Base-by-base conservation (phyloP, 192 early-diverging fungal genomes). In the Haplosporangium gracile region DNA sequence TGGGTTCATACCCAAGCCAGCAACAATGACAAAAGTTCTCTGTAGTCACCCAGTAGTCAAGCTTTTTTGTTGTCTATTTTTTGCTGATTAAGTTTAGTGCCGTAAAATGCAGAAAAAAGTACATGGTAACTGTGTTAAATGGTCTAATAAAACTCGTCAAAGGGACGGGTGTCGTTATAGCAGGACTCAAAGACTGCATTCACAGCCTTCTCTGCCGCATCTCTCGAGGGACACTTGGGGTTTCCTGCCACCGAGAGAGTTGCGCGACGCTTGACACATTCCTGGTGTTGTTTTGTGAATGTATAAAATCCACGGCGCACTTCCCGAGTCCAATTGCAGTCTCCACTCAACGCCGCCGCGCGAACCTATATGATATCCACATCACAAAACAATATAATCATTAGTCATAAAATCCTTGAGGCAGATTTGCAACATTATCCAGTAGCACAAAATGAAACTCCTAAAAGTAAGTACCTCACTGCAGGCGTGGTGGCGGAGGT, bases 161-260 rank as follows among this genome's bases (percentile, higher is more conserved):
- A 99, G 1, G 98, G 98, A 63, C 95, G 92, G n/a, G 97, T 99
- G 83, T 99, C 98, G 16, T 91, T 94, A 83, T 97, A 98, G 83
- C 98, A 99, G 72, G 93, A 94, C 40, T 96, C 91, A 90, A 97
- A 99, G 5, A 98, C 98, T 69, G 93, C 93, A 63, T 93, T 91
- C 34, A 99, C 96, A 0, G 96, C 97, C 42, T 93, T 94, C 87
- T 97, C 97, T 0, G 98, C 98, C 36, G 94, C 95, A 34, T 92
- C 91, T 18, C 91, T 88, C 6, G 91, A 93, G 69, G 93, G 90
- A 87, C 96, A 97, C n/a, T 87, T 87, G 18, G 96, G 95, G 60
- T 96, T 95, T 63, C 94, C 93, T 68, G 89, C 82, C 8, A 99
- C 78, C 10, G 96, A 96, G n/a, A 97, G 77, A 29, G 94, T 91